Percentiles rank a stretch among this genome's conserved stretches.
These are phyloP conservation scores for Oryza rufipogon DNA, from an alignment of 176 grass and related monocot genomes.

Conservation along the genomic window DNA sequence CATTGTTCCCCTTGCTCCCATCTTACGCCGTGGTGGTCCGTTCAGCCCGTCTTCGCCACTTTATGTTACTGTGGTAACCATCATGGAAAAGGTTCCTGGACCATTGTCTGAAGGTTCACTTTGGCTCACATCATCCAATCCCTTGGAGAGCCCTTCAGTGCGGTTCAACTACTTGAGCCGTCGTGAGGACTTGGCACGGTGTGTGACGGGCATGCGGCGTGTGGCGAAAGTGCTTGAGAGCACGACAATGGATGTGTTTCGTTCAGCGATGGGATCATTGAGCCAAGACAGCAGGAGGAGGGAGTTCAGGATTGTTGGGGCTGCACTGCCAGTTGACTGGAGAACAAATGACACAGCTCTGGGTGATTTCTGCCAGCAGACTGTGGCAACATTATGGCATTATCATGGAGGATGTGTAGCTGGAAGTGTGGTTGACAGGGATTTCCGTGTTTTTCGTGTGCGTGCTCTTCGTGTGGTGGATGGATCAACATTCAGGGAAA, in stretches of 20 bases:
- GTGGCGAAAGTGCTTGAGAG: conserved; percentile 64
- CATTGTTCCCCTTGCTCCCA: conserved; percentile 61
- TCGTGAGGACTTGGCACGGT: conserved; percentile 58
- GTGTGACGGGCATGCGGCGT: conserved; percentile 58
- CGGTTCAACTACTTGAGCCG: conserved; percentile 86
- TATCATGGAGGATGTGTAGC: conserved; percentile 83
- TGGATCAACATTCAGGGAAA: conserved; percentile 65
- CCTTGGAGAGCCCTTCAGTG: conserved; percentile 55
- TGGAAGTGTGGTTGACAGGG: conserved; percentile 76
- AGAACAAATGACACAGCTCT: conserved; percentile 53
- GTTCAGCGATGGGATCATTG: conserved; percentile 22
- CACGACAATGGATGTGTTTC: conserved; percentile 66
- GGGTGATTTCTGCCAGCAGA: conserved; percentile 64
- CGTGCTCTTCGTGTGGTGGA: conserved; percentile 74
- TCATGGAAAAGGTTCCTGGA: conserved; percentile 82
- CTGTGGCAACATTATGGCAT: conserved; percentile 85
- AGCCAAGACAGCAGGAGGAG: conserved; percentile 35
- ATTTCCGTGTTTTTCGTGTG: conserved; percentile 64
- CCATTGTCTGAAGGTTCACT: conserved; percentile 70
- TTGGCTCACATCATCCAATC: conserved; percentile 64
- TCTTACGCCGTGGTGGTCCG: conserved; percentile 39
- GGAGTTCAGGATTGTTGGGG: conserved; percentile 68
- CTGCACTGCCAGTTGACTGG: conserved; percentile 53
- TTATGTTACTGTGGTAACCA: conserved; percentile 66
- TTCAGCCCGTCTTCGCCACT: conserved; percentile 47